A percentile compares a stretch with the other conserved stretches of the same genome.
phyloP scores from a whole-genome alignment of 441 rosid genomes.

The Aleurites moluccanus region DNA sequence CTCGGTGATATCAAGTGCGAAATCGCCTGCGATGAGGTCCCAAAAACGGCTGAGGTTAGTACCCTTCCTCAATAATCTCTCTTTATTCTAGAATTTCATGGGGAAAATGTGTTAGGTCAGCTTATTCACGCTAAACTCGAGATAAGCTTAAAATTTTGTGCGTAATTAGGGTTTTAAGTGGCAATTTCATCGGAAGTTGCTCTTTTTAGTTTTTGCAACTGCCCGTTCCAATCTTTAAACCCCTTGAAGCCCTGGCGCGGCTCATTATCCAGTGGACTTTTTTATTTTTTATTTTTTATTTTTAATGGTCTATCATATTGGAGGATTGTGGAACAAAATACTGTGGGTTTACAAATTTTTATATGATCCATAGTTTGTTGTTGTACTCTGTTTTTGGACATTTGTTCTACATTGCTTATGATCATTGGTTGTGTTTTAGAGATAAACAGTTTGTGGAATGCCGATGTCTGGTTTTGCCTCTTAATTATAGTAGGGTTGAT shows the following conservation, averaged over 20 bases:
- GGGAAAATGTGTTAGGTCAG: background rate
- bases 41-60: conserved; percentile 86
- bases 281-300: too few species aligned
- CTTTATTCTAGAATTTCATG: background rate
- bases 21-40: conserved; percentile 90
- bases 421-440: background rate
- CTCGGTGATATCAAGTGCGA: conserved; percentile 98
- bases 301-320: background rate
- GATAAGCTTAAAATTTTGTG: background rate
- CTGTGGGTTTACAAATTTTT: background rate
- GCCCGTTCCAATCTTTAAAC: background rate
- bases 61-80: background rate
- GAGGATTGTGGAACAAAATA: background rate
- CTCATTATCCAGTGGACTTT: background rate
- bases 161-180: background rate
- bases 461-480: conserved; percentile 4
- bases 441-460: background rate
- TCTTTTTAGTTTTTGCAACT: background rate
- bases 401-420: background rate
- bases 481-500: background rate
- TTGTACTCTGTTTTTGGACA: background rate
- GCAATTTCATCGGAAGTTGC: background rate
- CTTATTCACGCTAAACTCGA: background rate
- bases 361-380: background rate
- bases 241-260: background rate